Percentiles rank a stretch among this genome's conserved stretches.
These are phyloP conservation scores for Amesomyces nigricolor DNA, from an alignment of 2,329 filamentous ascomycete species.

Conservation along the genomic window DNA sequence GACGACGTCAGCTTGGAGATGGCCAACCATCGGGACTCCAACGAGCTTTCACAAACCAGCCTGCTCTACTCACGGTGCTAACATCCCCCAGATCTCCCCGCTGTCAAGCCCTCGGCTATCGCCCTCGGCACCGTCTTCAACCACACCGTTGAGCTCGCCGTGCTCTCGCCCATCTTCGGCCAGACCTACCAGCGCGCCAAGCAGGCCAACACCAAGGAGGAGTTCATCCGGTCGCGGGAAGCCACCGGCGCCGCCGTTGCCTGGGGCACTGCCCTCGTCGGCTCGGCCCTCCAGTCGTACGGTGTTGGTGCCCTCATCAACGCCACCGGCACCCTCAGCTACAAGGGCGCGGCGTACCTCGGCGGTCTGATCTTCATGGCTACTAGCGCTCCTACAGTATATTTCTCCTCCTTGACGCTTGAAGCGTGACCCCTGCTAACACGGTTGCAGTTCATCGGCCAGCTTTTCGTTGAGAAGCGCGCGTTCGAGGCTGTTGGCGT, in stretches of 20 bases:
- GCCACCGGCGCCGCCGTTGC: constrained; percentile 79
- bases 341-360: constrained; percentile 95
- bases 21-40: too few relatives aligned
- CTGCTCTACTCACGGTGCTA: not conserved
- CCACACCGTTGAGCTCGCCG: constrained; percentile 82
- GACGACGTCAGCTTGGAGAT: not conserved
- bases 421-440: not conserved
- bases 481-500: constrained; percentile 86
- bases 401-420: constrained; percentile 31
- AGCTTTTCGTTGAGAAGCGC: constrained; percentile 86
- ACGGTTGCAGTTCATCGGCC: constrained; percentile 65
- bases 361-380: constrained; percentile 88
- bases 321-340: constrained; percentile 87
- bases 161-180: constrained; percentile 85
- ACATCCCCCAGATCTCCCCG: constrained; percentile 46
- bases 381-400: constrained; percentile 77
- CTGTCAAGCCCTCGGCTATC: constrained; percentile 97
- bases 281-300: constrained; percentile 83
- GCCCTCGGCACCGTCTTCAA: constrained; percentile 94
- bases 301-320: constrained; percentile 88
- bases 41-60: too few relatives aligned
- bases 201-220: constrained; percentile 87
- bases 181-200: constrained; percentile 92
- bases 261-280: constrained; percentile 84
- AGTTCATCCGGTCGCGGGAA: constrained; percentile 92